A percentile compares a stretch with the other conserved stretches of the same genome.
Evolutionary conservation across 148 eudicot species (phyloP).

Genomic region (Linanthus parryae): DNA sequence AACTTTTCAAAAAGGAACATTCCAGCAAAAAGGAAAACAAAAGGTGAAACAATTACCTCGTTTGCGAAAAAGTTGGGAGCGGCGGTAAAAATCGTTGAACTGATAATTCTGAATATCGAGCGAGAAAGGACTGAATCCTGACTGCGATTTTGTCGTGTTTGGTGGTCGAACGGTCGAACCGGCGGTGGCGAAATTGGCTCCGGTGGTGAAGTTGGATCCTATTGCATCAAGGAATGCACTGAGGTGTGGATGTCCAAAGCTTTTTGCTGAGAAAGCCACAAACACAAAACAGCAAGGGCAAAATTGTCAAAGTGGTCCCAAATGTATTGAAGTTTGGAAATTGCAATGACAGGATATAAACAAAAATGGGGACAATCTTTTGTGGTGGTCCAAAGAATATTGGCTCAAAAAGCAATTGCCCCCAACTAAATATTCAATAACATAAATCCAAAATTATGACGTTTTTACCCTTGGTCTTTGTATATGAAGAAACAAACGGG

Average conservation of each 20-base stretch:
- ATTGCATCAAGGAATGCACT: constrained; percentile 70
- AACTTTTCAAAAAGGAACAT: background rate
- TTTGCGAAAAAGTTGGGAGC: constrained; percentile 60
- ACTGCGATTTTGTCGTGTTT: constrained; percentile 56
- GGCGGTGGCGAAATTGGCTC: constrained; percentile 89
- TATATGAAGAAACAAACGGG: too few relatives aligned
- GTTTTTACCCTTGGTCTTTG: too few relatives aligned
- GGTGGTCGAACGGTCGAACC: constrained; percentile 88
- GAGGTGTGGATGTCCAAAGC: constrained; percentile 53
- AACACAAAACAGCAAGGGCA: too few relatives aligned
- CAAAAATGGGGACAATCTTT: too few relatives aligned
- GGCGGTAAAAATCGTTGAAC: constrained; percentile 63
- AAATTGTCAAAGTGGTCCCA: too few relatives aligned
- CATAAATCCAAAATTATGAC: too few relatives aligned
- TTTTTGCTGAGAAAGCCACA: constrained; percentile 43
- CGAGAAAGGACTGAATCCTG: constrained; percentile 80
- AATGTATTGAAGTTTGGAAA: too few relatives aligned
- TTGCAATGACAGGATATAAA: too few relatives aligned
- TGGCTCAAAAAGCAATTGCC: too few relatives aligned
- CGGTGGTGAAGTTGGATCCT: constrained; percentile 88
- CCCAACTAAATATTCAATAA: too few relatives aligned
- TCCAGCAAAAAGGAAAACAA: too few relatives aligned
- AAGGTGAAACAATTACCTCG: constrained; percentile 26
- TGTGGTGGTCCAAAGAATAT: too few relatives aligned
- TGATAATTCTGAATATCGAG: constrained; percentile 55